These are phyloP conservation scores for Cyclotella atomus DNA, from an alignment of 108 stramenopile species.

Conservation along the genomic window DNA sequence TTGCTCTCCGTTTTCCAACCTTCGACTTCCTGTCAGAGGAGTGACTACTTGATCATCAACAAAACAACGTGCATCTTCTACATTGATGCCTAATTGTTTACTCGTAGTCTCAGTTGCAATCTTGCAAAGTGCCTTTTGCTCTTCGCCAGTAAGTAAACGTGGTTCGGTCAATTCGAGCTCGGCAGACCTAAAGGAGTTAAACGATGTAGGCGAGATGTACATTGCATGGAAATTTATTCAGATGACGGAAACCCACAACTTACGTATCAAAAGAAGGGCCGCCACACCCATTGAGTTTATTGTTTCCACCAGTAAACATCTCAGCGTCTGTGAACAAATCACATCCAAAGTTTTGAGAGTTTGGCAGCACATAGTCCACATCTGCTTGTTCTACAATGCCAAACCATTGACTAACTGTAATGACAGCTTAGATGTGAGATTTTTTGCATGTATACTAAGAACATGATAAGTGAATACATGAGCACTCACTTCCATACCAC, in stretches of 20 bases:
- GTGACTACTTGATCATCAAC: conserved; percentile 22
- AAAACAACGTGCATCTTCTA: conserved; percentile 30
- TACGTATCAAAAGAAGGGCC: conserved; percentile 19
- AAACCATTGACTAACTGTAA: conserved; percentile 66
- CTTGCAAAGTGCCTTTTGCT: conserved; percentile 41
- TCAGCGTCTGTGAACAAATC: conserved; percentile 32
- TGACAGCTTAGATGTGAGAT: no score
- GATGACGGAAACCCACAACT: no score
- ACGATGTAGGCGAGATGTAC: no score
- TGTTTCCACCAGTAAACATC: conserved; percentile 22
- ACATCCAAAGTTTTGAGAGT: conserved; percentile 37
- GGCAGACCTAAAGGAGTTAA: background rate
- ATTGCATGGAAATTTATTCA: background rate
- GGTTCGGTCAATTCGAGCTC: conserved; percentile 19
- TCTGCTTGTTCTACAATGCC: conserved; percentile 40
- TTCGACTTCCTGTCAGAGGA: background rate
- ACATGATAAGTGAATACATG: no score
- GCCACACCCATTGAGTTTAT: conserved; percentile 26
- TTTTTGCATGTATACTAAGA: no score
- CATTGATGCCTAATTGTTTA: conserved; percentile 9
- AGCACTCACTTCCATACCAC: conserved; percentile 55
- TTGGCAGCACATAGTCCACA: conserved; percentile 40
- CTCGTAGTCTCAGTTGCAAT: conserved; percentile 16
- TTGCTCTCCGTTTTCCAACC: background rate
- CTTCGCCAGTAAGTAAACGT: conserved; percentile 36